phyloP scores from a whole-genome alignment of 805 yeast species.

The Schwanniomyces sp. region DNA sequence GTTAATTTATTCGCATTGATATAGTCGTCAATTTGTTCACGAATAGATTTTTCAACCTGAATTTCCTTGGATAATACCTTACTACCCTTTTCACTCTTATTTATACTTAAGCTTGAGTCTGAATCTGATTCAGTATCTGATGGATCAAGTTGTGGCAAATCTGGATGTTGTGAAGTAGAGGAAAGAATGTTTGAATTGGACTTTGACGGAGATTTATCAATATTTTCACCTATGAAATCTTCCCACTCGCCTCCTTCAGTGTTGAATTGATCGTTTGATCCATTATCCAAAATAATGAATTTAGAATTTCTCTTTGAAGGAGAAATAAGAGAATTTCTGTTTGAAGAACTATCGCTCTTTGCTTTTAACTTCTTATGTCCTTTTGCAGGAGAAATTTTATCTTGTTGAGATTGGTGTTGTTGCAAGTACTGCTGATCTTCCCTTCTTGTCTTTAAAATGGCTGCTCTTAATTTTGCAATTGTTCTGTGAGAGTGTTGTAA shows the following conservation, averaged over 20 bases:
- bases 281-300: constrained; percentile 27
- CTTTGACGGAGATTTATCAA: constrained; percentile 20
- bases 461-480: constrained; percentile 57
- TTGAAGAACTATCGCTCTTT: constrained; percentile 5
- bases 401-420: neutral
- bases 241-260: constrained; percentile 35
- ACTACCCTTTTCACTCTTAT: constrained; percentile 4
- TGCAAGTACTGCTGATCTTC: constrained; percentile 17
- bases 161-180: neutral
- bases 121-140: constrained; percentile 17
- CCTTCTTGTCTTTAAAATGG: constrained; percentile 44
- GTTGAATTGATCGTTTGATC: constrained; percentile 15
- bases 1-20: constrained; percentile 33
- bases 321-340: constrained; percentile 15
- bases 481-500: constrained; percentile 63
- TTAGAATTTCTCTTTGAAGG: constrained; percentile 39
- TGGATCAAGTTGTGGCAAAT: constrained; percentile 18
- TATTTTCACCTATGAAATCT: constrained; percentile 33
- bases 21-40: constrained; percentile 30
- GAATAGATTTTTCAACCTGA: constrained; percentile 6
- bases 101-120: neutral
- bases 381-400: constrained; percentile 12
- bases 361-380: constrained; percentile 13
- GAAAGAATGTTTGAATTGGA: constrained; percentile 12
- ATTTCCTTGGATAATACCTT: constrained; percentile 17